These are phyloP conservation scores for Pythium sukuiense DNA, from an alignment of 352 stramenopile species.

Conservation along the genomic window DNA sequence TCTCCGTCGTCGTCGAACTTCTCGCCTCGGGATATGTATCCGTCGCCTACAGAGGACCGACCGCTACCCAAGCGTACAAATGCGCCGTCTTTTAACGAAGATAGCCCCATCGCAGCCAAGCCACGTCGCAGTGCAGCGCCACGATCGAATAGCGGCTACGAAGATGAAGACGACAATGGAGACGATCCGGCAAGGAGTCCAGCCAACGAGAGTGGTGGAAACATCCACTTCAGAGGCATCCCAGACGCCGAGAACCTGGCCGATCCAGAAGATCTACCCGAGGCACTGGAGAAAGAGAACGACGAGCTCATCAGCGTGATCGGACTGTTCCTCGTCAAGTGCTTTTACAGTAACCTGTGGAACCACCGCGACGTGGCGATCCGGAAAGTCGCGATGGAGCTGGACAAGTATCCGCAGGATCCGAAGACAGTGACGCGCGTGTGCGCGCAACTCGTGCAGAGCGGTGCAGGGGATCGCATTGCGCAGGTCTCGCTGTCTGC, in stretches of 20 bases:
- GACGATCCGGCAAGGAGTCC: constrained; percentile 14
- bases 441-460: constrained; percentile 70
- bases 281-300: constrained; percentile 71
- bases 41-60: constrained; percentile 36
- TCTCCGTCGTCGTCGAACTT: constrained; percentile 47
- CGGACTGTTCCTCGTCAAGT: constrained; percentile 73
- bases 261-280: constrained; percentile 69
- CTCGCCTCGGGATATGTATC: constrained; percentile 65
- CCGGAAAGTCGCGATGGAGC: constrained; percentile 79
- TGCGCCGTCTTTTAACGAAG: constrained; percentile 16
- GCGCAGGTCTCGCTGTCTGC: constrained; percentile 73
- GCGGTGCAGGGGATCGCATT: constrained; percentile 67
- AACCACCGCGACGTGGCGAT: constrained; percentile 84
- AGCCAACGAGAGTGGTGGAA: constrained; percentile 22
- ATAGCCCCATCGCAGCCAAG: constrained; percentile 18
- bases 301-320: constrained; percentile 77
- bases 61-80: constrained; percentile 17
- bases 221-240: constrained; percentile 64
- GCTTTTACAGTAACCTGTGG: constrained; percentile 88
- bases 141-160: not conserved
- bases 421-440: constrained; percentile 53
- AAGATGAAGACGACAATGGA: constrained; percentile 29
- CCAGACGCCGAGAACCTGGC: constrained; percentile 65
- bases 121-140: constrained; percentile 10
- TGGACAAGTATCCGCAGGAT: constrained; percentile 55